Evolutionary conservation across 2,329 filamentous ascomycete species (phyloP), one percentile per base, ranked within the genome.

Genomic region (Talaromyces marneffei): DNA sequence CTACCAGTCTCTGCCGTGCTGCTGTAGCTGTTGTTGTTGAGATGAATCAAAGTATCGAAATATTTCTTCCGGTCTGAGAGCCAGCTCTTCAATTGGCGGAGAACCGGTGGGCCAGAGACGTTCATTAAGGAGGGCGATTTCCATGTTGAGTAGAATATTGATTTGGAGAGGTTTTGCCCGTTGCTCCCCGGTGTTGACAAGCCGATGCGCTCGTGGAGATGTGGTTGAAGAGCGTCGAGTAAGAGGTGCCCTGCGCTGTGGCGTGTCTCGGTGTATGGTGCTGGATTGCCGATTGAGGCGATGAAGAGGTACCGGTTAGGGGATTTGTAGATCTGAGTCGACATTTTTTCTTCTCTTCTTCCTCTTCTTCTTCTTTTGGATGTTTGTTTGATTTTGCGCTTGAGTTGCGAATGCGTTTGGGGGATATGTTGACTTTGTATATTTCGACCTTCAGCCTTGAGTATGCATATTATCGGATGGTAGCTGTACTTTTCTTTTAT

Each of bases 191-290:
- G 84, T 75, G 82, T 68, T 77, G 59, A 54, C 56, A 77, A 65
- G 3, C 79, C 83, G 54, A 65, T 84, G 79, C 65, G 72, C 2
- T 65, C 44, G 18, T 67, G 68, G 16, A 88, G 76, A 27, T 76
- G 72, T 16, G 76, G 79, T 20, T 82, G 80, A 8, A 93, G 77
- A 2, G 83, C 79, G 59, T 83, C 79, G 66, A 96, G 84, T 50
- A 91, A 84, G 60, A 86, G 84, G 78, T 97, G 93, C 10, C 92
- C 94, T 14, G 92, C 91, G 25, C 87, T 92, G 77, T 97, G 94
- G 7, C 93, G 86, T 20, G 90, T 95, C 65, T 88, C 82, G 66
- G 85, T 83, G 75, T 93, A 92, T 23, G 77, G 72, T 2, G 85
- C 79, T 6, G 83, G 80, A 69, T 97, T 97, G 67, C 94, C 94